Percentiles rank a stretch among this genome's conserved stretches.
These are phyloP conservation scores for Mycena haematopus DNA, from an alignment of 768 basidiomycete species.

Conservation along the genomic window DNA sequence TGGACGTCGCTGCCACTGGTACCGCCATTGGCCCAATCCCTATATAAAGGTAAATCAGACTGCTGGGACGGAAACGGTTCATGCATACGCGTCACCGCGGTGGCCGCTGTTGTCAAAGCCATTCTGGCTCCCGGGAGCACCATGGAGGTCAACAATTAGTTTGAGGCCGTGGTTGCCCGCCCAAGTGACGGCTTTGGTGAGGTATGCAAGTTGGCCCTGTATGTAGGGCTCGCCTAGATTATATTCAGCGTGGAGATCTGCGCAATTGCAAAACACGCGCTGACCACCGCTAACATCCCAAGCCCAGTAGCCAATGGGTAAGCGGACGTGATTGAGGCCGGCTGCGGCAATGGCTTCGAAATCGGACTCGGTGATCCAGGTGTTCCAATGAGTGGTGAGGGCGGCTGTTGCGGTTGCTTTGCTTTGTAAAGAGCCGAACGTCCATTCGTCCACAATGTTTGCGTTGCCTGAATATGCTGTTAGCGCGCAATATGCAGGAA, in stretches of 20 bases:
- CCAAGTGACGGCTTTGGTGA: slow-evolving; percentile 71
- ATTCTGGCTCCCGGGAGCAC: slow-evolving; percentile 84
- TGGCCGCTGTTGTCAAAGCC: slow-evolving; percentile 88
- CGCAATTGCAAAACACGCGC: not conserved
- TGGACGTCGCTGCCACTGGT: slow-evolving; percentile 56
- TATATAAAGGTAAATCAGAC: slow-evolving; percentile 16
- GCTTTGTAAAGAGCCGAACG: slow-evolving; percentile 71
- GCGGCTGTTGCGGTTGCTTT: slow-evolving; percentile 51
- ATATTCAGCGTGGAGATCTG: not conserved
- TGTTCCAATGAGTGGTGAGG: slow-evolving; percentile 76
- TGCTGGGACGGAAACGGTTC: slow-evolving; percentile 1
- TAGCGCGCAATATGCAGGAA: not conserved
- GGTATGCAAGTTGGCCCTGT: slow-evolving; percentile 75
- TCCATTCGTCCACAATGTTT: slow-evolving; percentile 78
- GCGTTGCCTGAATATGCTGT: slow-evolving; percentile 38
- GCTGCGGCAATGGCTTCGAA: slow-evolving; percentile 77
- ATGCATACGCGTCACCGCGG: slow-evolving; percentile 52
- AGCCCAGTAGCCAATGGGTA: slow-evolving; percentile 92
- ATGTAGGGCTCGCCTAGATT: slow-evolving; percentile 75
- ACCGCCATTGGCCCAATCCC: slow-evolving; percentile 71
- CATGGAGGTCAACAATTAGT: slow-evolving; percentile 81
- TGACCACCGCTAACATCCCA: slow-evolving; percentile 65
- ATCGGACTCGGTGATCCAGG: slow-evolving; percentile 85
- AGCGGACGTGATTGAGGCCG: slow-evolving; percentile 81
- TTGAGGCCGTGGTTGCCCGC: slow-evolving; percentile 76